Evolutionary conservation across 371 early-diverging fungal species (phyloP), one percentile per base, ranked within the genome.

Genomic region (Sporodiniella umbellata): DNA sequence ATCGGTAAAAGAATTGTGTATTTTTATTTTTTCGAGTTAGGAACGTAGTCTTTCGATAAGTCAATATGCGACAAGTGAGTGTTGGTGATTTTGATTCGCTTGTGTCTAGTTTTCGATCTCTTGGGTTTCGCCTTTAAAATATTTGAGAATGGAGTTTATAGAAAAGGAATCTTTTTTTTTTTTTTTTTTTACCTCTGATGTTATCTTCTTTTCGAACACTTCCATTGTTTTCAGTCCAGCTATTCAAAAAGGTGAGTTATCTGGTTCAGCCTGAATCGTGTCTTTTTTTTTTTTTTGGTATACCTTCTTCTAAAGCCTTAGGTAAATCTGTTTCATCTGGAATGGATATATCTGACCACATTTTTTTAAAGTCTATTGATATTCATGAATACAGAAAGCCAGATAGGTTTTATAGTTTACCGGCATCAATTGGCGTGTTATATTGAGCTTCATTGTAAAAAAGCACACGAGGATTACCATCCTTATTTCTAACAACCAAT

Each of bases 11-110:
- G 37, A 15, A 35, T 15, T 35, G 8, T 37, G 11, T 35, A 7
- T 4, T 35, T 48, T 58, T 58, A 45, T 54, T 62, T 60, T 24
- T 60, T 61, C 18, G 71, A 64, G 19, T 51, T 56, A 10, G 76
- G 77, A 7, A 85, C 79, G 61, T 87, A 90, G 63, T 89, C 89
- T 61, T 84, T 81, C 8, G 90, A 87, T 10, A 93, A 68, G 70
- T 93, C 93, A 48, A 91, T 79, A 38, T 82, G 85, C 26, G 84
- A 79, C 75, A 93, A 78, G 62, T 93, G 93, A 30, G 90, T 90
- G 55, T 93, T 93, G 10, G 90, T 90, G 51, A 92, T 87, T 65
- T 90, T 89, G 56, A 88, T 82, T 64, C 84, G 85, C 45, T 92
- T 69, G 67, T 84, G 84, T 42, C 86, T 62, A 33, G 85, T 78